A percentile compares a stretch with the other conserved stretches of the same genome.
These are phyloP conservation scores for Phoma herbarum DNA, from an alignment of 2,329 filamentous ascomycete species.

Conservation along the genomic window DNA sequence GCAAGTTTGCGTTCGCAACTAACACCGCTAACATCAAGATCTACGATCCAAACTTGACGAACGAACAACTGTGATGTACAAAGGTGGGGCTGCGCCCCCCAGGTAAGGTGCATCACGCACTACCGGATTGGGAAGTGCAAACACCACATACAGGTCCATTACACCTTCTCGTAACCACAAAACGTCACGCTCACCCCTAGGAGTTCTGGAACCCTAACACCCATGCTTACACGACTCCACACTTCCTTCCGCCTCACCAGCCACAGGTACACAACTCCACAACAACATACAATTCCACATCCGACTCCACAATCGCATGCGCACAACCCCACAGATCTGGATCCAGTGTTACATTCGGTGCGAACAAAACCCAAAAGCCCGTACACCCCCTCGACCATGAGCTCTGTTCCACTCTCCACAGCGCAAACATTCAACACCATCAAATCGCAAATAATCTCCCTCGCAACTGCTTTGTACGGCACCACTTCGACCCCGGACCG, in stretches of 20 bases:
- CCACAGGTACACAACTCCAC: background rate
- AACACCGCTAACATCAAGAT: background rate
- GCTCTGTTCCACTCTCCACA: too few relatives aligned
- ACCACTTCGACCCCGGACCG: background rate
- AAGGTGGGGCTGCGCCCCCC: background rate
- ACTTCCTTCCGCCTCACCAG: background rate
- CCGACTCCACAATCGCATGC: background rate
- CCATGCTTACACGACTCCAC: background rate
- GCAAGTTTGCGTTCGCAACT: background rate
- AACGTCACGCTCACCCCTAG: constrained; percentile 1
- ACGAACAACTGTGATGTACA: background rate
- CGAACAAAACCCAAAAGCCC: too few relatives aligned
- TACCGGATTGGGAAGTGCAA: constrained; percentile 9
- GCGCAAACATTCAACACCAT: constrained; percentile 6
- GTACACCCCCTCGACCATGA: too few relatives aligned
- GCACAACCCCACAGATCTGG: background rate
- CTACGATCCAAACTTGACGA: background rate
- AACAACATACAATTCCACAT: background rate
- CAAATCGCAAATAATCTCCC: constrained; percentile 8
- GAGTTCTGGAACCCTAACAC: background rate
- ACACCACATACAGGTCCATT: constrained; percentile 13
- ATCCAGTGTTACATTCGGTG: too few relatives aligned
- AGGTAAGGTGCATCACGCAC: background rate
- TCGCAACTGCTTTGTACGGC: constrained; percentile 16
- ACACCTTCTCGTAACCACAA: background rate